Percentiles rank a stretch among this genome's conserved stretches.
Evolutionary conservation across 768 basidiomycete genomes (phyloP).

Genomic region (Crassisporium funariophilum): DNA sequence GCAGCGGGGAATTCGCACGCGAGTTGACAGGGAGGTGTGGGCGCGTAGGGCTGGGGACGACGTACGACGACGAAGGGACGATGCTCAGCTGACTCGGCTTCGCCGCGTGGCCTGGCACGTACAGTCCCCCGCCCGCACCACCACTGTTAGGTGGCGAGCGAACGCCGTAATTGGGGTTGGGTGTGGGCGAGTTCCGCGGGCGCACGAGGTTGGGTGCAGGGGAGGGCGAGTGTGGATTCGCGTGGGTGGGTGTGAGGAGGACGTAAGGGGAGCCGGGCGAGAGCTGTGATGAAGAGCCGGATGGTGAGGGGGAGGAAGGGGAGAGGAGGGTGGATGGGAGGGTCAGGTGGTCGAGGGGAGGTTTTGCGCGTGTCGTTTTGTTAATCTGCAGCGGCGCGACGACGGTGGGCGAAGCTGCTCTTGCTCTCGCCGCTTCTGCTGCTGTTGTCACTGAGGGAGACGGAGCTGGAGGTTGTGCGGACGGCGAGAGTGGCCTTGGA

Average conservation of each 20-base stretch:
- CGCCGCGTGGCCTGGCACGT: too few relatives aligned
- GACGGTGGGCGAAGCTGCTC: too few relatives aligned
- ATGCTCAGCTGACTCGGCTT: constrained; percentile 18
- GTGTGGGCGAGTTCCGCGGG: not conserved
- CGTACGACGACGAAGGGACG: constrained; percentile 31
- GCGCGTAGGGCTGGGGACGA: constrained; percentile 36
- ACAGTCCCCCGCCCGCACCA: too few relatives aligned
- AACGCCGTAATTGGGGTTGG: constrained; percentile 18
- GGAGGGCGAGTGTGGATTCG: not conserved
- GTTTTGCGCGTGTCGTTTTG: constrained; percentile 18
- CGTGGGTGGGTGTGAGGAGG: constrained; percentile 4
- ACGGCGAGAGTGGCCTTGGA: not conserved
- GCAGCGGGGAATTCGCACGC: too few relatives aligned
- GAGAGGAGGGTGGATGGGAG: constrained; percentile 13
- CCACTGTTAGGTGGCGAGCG: constrained; percentile 19
- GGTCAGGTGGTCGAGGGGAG: constrained; percentile 20
- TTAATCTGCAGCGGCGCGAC: constrained; percentile 17
- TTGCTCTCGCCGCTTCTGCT: too few relatives aligned
- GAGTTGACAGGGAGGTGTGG: too few relatives aligned
- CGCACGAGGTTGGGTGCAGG: not conserved
- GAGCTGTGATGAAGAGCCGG: constrained; percentile 5
- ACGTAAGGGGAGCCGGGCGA: constrained; percentile 15
- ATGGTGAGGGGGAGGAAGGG: constrained; percentile 11
- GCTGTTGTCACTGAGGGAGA: not conserved
- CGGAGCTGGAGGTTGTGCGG: not conserved